phyloP scores from a whole-genome alignment of 202 grass and related monocot species.

The Cymbopogon flexuosus region DNA sequence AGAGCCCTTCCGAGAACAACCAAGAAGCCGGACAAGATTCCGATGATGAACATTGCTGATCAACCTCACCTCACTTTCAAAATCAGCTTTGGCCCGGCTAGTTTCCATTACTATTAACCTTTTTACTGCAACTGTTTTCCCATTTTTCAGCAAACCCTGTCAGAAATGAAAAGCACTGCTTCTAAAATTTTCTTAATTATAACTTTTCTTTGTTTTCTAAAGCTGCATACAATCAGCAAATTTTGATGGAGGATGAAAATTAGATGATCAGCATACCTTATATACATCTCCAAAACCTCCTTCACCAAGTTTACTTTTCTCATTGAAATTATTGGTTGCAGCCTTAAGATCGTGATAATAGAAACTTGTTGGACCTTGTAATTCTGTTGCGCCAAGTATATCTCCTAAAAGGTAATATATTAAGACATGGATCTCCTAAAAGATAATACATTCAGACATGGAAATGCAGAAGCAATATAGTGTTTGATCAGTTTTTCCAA shows the following conservation, averaged over 20 bases:
- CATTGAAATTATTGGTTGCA: constrained; percentile 66
- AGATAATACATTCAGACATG: constrained; percentile 8
- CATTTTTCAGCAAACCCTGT: constrained; percentile 77
- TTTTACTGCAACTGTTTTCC: constrained; percentile 74
- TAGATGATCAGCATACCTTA: constrained; percentile 42
- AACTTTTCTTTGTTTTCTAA: not conserved
- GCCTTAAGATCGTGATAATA: constrained; percentile 60
- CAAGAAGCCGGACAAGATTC: constrained; percentile 73
- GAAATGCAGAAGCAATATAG: constrained; percentile 9
- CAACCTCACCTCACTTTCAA: constrained; percentile 75
- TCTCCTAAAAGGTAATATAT: constrained; percentile 41
- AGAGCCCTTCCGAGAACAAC: constrained; percentile 61
- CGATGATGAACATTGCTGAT: constrained; percentile 85
- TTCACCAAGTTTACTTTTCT: constrained; percentile 71
- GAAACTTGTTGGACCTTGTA: constrained; percentile 61
- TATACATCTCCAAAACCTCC: constrained; percentile 81
- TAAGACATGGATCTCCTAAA: constrained; percentile 40
- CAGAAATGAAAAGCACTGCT: constrained; percentile 16
- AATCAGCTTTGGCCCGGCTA: constrained; percentile 56
- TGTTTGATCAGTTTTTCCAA: not conserved
- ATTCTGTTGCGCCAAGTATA: constrained; percentile 63
- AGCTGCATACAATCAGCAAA: not conserved
- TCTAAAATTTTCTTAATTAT: not conserved
- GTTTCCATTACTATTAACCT: constrained; percentile 51
- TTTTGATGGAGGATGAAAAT: not conserved